phyloP scores from a whole-genome alignment of 495 filamentous ascomycete species.

The Penicillium silybi region DNA sequence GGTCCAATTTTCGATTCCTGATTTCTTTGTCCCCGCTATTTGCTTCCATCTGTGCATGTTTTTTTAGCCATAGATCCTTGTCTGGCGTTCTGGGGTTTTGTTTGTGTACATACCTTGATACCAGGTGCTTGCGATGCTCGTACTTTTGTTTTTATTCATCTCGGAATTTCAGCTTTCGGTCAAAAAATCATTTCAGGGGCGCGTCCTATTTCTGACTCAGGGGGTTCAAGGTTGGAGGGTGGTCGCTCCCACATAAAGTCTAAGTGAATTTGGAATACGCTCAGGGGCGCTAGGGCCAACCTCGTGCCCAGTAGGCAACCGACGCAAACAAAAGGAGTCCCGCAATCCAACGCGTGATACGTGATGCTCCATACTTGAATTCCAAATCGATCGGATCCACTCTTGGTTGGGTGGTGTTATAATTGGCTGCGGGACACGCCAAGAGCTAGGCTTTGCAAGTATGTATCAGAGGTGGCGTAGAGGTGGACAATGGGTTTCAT shows the following conservation, averaged over 20 bases:
- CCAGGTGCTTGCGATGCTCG: neutral
- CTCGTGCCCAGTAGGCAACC: neutral
- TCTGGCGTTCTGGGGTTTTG: constrained; percentile 1
- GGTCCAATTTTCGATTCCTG: constrained; percentile 81
- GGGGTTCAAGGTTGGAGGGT: neutral
- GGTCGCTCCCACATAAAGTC: neutral
- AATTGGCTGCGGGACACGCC: constrained; percentile 6
- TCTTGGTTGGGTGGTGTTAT: neutral
- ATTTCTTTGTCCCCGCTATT: constrained; percentile 8
- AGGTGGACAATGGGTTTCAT: neutral
- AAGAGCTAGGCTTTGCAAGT: too few species aligned
- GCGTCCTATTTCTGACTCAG: neutral
- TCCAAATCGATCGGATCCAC: constrained; percentile 20
- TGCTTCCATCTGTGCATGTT: neutral
- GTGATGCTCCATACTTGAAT: constrained; percentile 13
- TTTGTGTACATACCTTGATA: neutral
- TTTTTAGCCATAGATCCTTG: neutral
- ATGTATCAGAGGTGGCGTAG: neutral
- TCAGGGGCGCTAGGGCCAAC: constrained; percentile 3
- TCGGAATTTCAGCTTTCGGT: neutral
- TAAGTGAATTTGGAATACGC: constrained; percentile 3
- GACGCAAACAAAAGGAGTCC: constrained; percentile 7
- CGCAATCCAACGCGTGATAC: constrained; percentile 1
- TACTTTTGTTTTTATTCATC: neutral
- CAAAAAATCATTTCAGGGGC: neutral